Conservation (phyloP, 78 protist species). For the Dictyostelium firmibasis region DNA sequence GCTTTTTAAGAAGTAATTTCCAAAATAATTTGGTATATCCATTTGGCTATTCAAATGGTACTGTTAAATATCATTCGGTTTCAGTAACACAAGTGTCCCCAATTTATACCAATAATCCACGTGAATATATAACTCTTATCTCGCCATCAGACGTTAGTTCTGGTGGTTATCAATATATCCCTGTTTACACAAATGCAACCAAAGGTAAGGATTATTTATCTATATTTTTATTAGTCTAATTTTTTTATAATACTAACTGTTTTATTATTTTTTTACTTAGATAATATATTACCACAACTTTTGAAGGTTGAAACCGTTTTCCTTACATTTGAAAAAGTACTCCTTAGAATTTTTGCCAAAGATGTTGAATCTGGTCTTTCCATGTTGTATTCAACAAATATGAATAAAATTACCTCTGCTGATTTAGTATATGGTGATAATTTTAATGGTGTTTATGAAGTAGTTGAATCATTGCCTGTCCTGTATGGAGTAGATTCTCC, state of each 20-base stretch:
- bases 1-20: background rate
- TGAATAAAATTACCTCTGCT: background rate
- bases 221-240: background rate
- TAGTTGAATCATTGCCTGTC: background rate
- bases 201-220: background rate
- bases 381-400: background rate
- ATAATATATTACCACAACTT: background rate
- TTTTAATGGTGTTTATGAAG: constrained; percentile 5
- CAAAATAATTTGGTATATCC: background rate
- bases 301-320: background rate
- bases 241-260: background rate
- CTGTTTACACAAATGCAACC: background rate
- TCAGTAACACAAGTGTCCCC: background rate
- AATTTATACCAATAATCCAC: background rate
- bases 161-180: background rate
- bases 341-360: background rate
- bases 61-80: background rate
- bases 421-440: background rate
- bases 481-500: too few species aligned
- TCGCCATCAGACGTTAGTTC: background rate
- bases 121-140: background rate
- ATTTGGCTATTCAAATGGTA: background rate
- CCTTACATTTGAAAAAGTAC: background rate
- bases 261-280: background rate
- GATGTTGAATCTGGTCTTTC: constrained; percentile 6